Evolutionary conservation across 345 rosid genomes (phyloP), one percentile per base, ranked within the genome.

Genomic region (Hirschfeldia incana): DNA sequence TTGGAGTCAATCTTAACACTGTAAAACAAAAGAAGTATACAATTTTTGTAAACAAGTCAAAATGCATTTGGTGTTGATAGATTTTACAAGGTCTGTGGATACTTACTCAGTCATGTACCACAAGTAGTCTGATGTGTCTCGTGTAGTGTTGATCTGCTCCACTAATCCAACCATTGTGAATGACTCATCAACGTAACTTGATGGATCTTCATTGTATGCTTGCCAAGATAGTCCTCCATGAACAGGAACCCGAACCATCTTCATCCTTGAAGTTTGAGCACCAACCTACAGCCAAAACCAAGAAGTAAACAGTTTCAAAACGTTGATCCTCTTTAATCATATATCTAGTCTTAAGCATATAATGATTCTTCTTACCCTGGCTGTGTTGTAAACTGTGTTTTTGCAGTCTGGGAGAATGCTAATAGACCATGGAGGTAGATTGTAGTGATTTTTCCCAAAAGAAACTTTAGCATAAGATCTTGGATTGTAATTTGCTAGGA

Each of bases 71-170:
- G 21, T 21, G 21, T 21, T 53, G 39, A 51, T 53, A 29, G 74
- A 74, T 57, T 63, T 11, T 62, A 27, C 63, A 27, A 29, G 74
- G 37, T 58, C 26, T 70, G 58, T 71, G 84, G 87, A 92, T 60
- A 97, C 99, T 90, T 78, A 96, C 99, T 93, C 97, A 76, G 99
- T 96, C 81, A 84, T 85, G 89, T 92, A 96, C 99, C 99, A 96
- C 90, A 96, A 79, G 77, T 96, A 96, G 76, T 96, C 99, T 1
- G 97, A 80, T 51, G 36, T 77, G 84, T 96, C 99, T 81, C 97
- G 86, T 29, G 99, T 96, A 61, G 94, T 87, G 83, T 92, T 96
- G 76, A 96, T 85, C 90, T 96, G 99, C 84, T 93, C 99, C 85
- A 96, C 75, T 88, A 96, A 92, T 42, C 99, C 97, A 0, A 73